Evolutionary conservation across 108 stramenopile species (phyloP), one percentile per base, ranked within the genome.

Genomic region (Chaetoceros muelleri): DNA sequence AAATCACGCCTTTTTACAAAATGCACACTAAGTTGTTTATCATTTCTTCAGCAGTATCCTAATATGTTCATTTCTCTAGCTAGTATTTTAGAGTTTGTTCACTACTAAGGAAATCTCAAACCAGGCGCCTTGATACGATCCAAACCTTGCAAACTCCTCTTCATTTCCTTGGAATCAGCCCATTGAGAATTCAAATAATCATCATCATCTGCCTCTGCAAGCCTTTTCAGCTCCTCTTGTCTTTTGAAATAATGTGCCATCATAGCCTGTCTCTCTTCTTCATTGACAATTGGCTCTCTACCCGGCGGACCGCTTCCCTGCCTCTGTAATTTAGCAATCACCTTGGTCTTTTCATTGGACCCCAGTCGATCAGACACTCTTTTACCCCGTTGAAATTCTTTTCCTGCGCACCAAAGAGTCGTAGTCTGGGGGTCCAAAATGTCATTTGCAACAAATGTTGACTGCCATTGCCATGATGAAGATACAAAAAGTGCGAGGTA

Each of bases 241-340:
- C 83, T 68, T 73, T 90, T 90, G 72, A 89, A 89, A 55, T 93
- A 93, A 54, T 80, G 84, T 45, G 88, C 89, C 70, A 92, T 82
- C 91, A 95, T 95, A 24, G 90, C 88, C 75, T 91, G 82, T 19
- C 90, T 71, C 57, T 93, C 93, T 1, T 81, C 89, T 64, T 95
- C 93, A 52, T 72, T 75, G 17, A 95, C 80, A 2, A 74, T 85
- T 1, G 89, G 70, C 50, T 95, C 93, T n/a, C 93, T 66, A 0
- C 70, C 77, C 0, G 93, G 93, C 13, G 93, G 71, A 18, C 93
- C 93, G 24, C 48, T 55, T 1, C 82, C 87, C 28, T 81, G 73
- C 17, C 60, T 48, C 55, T 85, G 80, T 30, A 94, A 58, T 64
- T 90, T 92, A 44, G 69, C 82, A 50, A 85, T 75, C 1, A 92